Evolutionary conservation across 1,284 basidiomycete genomes (phyloP).

Genomic region (Ustilago sp.): DNA sequence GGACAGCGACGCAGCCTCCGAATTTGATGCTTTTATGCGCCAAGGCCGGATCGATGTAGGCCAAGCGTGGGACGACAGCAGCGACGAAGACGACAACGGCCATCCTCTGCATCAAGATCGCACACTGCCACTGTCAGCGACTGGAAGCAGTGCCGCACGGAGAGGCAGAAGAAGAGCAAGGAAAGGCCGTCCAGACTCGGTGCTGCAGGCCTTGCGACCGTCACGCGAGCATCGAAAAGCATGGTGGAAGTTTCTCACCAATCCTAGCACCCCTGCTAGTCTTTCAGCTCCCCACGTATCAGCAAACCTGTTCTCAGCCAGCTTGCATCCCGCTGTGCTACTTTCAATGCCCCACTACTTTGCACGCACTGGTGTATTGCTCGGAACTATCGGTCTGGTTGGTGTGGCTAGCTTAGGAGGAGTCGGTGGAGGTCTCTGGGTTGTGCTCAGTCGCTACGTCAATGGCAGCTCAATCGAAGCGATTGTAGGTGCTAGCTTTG

Average conservation of each 20-base stretch:
- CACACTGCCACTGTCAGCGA: constrained; percentile 35
- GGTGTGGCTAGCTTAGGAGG: constrained; percentile 58
- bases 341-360: constrained; percentile 67
- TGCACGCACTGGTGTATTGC: constrained; percentile 51
- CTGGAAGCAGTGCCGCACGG: constrained; percentile 15
- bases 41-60: constrained; percentile 49
- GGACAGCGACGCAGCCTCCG: constrained; percentile 46
- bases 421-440: constrained; percentile 67
- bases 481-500: constrained; percentile 63
- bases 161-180: constrained; percentile 9
- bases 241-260: constrained; percentile 56
- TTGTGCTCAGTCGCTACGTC: constrained; percentile 65
- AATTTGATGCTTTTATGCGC: constrained; percentile 37
- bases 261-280: constrained; percentile 58
- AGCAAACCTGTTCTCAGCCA: constrained; percentile 64
- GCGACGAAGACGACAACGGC: constrained; percentile 43
- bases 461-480: constrained; percentile 63
- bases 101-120: constrained; percentile 23
- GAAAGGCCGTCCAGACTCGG: constrained; percentile 23
- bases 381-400: constrained; percentile 54
- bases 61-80: constrained; percentile 53
- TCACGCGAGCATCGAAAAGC: constrained; percentile 33
- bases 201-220: constrained; percentile 31
- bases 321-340: constrained; percentile 64
- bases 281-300: constrained; percentile 63